phyloP scores from a whole-genome alignment of 176 grass and related monocot species.

The Oropetium thomaeum region DNA sequence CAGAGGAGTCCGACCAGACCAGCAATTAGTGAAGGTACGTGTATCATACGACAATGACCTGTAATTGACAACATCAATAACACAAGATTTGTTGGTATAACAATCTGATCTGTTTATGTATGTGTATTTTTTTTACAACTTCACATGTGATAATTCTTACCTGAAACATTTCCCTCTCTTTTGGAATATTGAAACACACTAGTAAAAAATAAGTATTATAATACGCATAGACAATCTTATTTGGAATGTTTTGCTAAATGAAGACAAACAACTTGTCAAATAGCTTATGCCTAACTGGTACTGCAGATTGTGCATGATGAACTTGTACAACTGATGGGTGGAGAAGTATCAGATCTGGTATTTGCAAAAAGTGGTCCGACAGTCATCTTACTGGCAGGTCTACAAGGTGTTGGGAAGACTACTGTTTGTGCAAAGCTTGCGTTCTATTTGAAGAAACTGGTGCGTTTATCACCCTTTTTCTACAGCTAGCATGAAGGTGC shows the following conservation, averaged over 20 bases:
- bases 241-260: conserved; percentile 1
- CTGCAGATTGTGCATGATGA: conserved; percentile 80
- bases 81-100: not conserved
- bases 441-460: conserved; percentile 93
- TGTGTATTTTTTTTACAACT: not conserved
- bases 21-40: conserved; percentile 94
- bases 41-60: not conserved
- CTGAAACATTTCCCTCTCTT: not conserved
- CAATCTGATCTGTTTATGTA: not conserved
- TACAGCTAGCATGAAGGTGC: not conserved
- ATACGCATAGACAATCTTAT: not conserved
- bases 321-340: conserved; percentile 90
- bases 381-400: conserved; percentile 79
- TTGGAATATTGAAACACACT: not conserved
- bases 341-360: conserved; percentile 80
- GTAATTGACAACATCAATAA: not conserved
- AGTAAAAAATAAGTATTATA: not conserved
- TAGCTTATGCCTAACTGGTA: not conserved
- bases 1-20: conserved; percentile 77
- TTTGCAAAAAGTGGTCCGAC: conserved; percentile 80
- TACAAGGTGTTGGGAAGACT: conserved; percentile 97
- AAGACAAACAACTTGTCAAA: not conserved
- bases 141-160: not conserved
- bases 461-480: conserved; percentile 32
- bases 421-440: conserved; percentile 95